Conservation (phyloP, 352 stramenopile genomes). For the Phytophthora parvispora region DNA sequence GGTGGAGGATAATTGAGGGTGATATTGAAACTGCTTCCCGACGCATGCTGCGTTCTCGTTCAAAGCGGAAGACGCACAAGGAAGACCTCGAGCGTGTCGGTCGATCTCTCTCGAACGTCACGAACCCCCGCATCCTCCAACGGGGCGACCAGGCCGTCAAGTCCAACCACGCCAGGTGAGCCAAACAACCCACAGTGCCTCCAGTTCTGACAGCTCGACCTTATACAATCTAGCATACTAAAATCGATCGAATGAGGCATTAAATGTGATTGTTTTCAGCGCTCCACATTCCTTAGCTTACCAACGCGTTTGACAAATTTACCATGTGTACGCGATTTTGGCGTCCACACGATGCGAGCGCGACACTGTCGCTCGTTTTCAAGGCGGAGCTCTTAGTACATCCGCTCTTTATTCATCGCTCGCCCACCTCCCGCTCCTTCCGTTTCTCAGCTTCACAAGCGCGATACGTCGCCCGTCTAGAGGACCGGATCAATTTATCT, state of each 20-base stretch:
- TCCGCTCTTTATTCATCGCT: conserved; percentile 79
- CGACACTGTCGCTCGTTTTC: conserved; percentile 48
- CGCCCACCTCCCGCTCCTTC: conserved; percentile 54
- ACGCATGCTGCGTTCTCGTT: too few species aligned
- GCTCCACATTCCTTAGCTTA: conserved; percentile 33
- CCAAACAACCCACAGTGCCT: too few species aligned
- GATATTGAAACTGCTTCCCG: not conserved
- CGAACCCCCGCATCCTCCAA: not conserved
- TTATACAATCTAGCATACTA: too few species aligned
- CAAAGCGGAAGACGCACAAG: not conserved
- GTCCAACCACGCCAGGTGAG: too few species aligned
- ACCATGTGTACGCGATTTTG: conserved; percentile 61
- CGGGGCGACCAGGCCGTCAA: conserved; percentile 2
- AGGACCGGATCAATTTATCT: too few species aligned
- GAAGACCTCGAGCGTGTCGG: conserved; percentile 3
- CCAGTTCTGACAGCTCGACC: too few species aligned
- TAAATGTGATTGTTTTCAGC: not conserved
- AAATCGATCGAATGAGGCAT: too few species aligned
- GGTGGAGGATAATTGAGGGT: conserved; percentile 48
- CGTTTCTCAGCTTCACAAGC: conserved; percentile 44
- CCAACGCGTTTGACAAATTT: conserved; percentile 66
- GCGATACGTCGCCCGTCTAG: too few species aligned
- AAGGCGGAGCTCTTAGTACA: conserved; percentile 60
- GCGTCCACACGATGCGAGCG: conserved; percentile 51
- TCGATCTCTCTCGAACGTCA: conserved; percentile 17